A percentile compares a stretch with the other conserved stretches of the same genome.
Evolutionary conservation across 176 grass and related monocot genomes (phyloP).

Genomic region (Thalia dealbata): DNA sequence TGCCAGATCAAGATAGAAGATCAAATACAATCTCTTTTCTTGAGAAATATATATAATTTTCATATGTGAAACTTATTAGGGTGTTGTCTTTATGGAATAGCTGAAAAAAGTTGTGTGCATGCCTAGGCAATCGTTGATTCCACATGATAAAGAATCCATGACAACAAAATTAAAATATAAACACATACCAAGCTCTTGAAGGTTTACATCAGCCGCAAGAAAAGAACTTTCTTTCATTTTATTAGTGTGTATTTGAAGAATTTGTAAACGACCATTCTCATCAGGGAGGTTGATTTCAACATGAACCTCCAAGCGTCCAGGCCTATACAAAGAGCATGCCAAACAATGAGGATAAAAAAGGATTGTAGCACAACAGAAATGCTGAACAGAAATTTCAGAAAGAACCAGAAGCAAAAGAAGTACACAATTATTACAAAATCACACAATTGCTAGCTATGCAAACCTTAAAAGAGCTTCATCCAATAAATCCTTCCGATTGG

Average conservation of each 20-base stretch:
- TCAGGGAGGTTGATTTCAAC: conserved; percentile 97
- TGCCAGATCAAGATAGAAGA: too few species aligned
- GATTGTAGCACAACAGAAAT: background rate
- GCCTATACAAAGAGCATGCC: conserved; percentile 34
- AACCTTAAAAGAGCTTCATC: conserved; percentile 94
- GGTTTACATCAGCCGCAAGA: conserved; percentile 84
- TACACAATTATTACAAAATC: too few species aligned
- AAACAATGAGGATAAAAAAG: conserved; percentile 4
- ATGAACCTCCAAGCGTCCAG: conserved; percentile 94
- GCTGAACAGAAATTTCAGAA: background rate
- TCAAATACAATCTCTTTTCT: background rate
- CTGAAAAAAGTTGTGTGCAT: too few species aligned
- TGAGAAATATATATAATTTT: background rate
- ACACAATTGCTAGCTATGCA: conserved; percentile 1
- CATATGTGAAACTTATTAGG: background rate
- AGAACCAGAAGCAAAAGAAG: background rate
- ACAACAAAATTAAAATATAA: background rate
- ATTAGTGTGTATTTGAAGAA: conserved; percentile 97
- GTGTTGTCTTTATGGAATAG: too few species aligned
- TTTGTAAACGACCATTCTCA: conserved; percentile 97
- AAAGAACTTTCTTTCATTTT: conserved; percentile 98
- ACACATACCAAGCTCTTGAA: conserved; percentile 70
- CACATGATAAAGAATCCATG: background rate
- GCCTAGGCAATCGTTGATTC: background rate
- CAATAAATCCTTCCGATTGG: conserved; percentile 93